These are phyloP conservation scores for Umbelopsis isabellina DNA, from an alignment of 192 early-diverging fungal species.

Conservation along the genomic window DNA sequence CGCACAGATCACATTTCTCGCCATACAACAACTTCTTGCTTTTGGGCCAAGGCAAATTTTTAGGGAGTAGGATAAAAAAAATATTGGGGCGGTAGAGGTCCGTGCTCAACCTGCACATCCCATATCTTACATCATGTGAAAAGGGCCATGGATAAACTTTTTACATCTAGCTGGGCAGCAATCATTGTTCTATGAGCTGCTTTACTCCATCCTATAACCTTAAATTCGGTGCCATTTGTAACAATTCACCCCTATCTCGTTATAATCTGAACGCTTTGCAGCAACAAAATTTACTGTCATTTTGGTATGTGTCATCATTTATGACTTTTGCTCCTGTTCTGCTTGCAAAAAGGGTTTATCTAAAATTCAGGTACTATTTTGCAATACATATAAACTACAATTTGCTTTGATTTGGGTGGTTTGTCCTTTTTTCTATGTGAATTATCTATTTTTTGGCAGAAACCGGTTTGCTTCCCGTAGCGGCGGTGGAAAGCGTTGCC, in stretches of 20 bases:
- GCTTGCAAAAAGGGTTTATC: too few relatives aligned
- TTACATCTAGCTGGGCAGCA: background rate
- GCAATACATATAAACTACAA: background rate
- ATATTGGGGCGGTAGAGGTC: too few relatives aligned
- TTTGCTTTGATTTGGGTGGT: background rate
- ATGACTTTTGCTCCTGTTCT: too few relatives aligned
- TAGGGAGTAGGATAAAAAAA: too few relatives aligned
- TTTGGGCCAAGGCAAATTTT: too few relatives aligned
- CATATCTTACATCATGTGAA: too few relatives aligned
- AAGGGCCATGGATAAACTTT: too few relatives aligned
- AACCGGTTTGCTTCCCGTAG: conserved; percentile 7
- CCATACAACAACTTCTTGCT: background rate
- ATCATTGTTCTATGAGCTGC: background rate
- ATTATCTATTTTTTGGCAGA: conserved; percentile 17
- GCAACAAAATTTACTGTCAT: too few relatives aligned
- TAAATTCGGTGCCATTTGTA: background rate
- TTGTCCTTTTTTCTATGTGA: background rate
- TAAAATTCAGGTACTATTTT: too few relatives aligned
- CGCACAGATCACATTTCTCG: conserved; percentile 13
- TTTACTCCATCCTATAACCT: background rate
- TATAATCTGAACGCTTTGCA: too few relatives aligned
- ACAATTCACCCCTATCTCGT: background rate
- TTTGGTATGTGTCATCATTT: too few relatives aligned
- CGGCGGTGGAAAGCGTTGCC: conserved; percentile 25
- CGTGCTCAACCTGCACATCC: too few relatives aligned